Evolutionary conservation across 176 grass and related monocot species (phyloP), one percentile per base, ranked within the genome.

Genomic region (Themeda triandra): DNA sequence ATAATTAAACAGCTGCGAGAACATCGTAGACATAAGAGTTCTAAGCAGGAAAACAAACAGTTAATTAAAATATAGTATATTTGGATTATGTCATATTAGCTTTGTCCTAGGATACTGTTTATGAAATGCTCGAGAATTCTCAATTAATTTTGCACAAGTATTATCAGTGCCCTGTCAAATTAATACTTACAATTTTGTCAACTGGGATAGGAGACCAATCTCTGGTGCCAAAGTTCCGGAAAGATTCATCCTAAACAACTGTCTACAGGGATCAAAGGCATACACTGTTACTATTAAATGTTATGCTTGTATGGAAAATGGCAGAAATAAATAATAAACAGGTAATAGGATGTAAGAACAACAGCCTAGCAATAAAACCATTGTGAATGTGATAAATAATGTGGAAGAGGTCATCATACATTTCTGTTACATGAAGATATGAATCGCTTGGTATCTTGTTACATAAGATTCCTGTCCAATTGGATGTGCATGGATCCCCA

Each of bases 401-500:
- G 69, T 58, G 68, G 58, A 49, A 25, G 11, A n/a, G 2, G 59
- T 63, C 17, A 76, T 63, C 91, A 81, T 98, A 98, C 96, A 99
- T 82, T 82, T 89, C 70, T 28, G 17, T 65, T 84, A 99, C 84
- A 90, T 96, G 96, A 73, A 96, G 89, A 81, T 79, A 91, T 19
- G 45, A 41, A 44, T 88, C 78, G 21, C 69, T 71, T 71, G 78
- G 56, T 85, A 75, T 80, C 54, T 64, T 78, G 46, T 53, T 8
- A 87, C 96, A 99, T 15, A 8, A 21, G 77, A 99, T 82, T 71
- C 96, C 93, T 81, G 36, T 91, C 96, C 96, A 99, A 65, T 80
- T 46, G 78, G 96, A 92, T 86, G 45, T 82, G 66, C 96, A 99
- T 69, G 96, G 96, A 90, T 99, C 96, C 87, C 96, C 91, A 49